phyloP scores from a whole-genome alignment of 208 protist genomes.

The Leishmania gerbilli region DNA sequence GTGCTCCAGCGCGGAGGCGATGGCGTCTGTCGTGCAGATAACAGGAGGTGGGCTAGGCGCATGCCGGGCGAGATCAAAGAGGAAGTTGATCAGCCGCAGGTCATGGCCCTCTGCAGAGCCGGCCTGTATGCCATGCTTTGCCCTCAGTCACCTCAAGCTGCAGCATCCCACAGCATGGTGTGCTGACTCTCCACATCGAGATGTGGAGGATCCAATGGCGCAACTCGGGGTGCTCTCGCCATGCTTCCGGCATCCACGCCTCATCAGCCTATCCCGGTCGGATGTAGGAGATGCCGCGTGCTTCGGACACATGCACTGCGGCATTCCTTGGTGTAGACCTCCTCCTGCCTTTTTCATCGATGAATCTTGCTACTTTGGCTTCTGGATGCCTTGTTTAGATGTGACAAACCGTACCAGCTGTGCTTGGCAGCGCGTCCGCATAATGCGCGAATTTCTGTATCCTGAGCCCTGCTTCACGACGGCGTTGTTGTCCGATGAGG shows the following conservation, averaged over 20 bases:
- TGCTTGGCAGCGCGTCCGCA: background rate
- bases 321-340: background rate
- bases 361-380: background rate
- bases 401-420: background rate
- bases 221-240: no score
- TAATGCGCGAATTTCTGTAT: background rate
- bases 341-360: background rate
- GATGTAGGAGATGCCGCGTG: background rate
- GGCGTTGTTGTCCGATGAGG: background rate
- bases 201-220: no score
- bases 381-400: background rate
- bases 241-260: background rate
- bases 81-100: no score
- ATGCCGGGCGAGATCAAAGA: no score
- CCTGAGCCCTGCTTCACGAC: background rate
- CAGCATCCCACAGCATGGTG: no score
- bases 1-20: no score
- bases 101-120: no score
- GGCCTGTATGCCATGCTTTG: no score
- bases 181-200: background rate
- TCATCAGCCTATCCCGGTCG: background rate
- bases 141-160: no score
- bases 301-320: background rate
- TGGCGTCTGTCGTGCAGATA: no score
- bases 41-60: no score